Evolutionary conservation across 169 alveolate species (phyloP).

Genomic region (Perkinsus marinus): DNA sequence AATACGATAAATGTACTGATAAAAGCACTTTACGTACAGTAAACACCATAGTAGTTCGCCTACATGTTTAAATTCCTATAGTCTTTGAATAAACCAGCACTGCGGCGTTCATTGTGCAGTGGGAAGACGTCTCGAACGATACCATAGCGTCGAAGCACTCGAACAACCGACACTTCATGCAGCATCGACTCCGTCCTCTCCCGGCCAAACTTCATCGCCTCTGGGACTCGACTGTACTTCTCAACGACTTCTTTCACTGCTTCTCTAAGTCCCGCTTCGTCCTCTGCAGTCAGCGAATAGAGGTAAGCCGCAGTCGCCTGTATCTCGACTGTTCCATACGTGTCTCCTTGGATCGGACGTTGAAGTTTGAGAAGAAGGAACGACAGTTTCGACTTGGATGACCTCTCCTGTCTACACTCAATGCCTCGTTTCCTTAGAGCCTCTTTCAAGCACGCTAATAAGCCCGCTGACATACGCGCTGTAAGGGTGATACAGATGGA

Average conservation of each 20-base stretch:
- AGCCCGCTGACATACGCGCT: not conserved
- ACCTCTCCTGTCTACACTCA: not conserved
- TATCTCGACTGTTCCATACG: not conserved
- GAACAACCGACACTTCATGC: not conserved
- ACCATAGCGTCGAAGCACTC: not conserved
- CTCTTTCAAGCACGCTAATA: not conserved
- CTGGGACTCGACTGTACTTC: not conserved
- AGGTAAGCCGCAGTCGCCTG: not conserved
- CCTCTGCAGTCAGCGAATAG: not conserved
- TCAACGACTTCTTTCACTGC: not conserved
- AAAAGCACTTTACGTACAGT: no score
- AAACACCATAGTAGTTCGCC: no score
- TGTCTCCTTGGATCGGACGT: not conserved
- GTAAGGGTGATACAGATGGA: no score
- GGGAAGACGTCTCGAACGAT: not conserved
- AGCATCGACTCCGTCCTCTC: not conserved
- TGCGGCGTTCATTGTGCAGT: not conserved
- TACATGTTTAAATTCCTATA: not conserved
- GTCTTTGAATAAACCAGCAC: not conserved
- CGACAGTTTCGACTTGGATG: not conserved
- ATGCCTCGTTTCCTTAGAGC: not conserved
- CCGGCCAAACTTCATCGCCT: not conserved
- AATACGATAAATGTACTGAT: no score
- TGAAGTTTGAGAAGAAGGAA: not conserved
- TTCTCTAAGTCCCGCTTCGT: not conserved